Evolutionary conservation across 441 rosid genomes (phyloP).

Genomic region (Arabidopsis lyrata): DNA sequence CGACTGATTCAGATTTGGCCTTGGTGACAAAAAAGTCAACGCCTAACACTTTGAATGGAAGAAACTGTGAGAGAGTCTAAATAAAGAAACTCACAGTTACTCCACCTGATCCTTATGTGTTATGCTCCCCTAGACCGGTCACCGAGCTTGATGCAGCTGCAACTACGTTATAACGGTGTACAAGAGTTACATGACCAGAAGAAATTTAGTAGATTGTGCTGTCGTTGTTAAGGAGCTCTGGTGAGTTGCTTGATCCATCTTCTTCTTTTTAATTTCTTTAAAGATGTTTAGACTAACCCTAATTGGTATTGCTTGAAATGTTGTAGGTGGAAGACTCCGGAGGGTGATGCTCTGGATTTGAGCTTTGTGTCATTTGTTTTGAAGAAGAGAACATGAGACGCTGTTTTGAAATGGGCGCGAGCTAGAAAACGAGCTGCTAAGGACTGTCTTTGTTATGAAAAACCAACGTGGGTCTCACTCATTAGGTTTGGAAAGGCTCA

Average conservation of each 20-base stretch:
- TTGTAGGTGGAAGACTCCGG: constrained; percentile 56
- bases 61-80: too few relatives aligned
- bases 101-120: too few relatives aligned
- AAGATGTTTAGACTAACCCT: background rate
- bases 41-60: too few relatives aligned
- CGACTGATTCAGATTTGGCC: too few relatives aligned
- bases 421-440: constrained; percentile 54
- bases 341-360: constrained; percentile 50
- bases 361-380: constrained; percentile 59
- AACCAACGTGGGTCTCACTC: constrained; percentile 1
- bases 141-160: constrained; percentile 60
- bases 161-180: constrained; percentile 55
- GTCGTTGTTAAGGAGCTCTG: constrained; percentile 56
- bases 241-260: constrained; percentile 31
- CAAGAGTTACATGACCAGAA: constrained; percentile 55
- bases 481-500: constrained; percentile 58
- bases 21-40: too few relatives aligned
- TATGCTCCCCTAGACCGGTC: background rate
- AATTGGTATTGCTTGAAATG: constrained; percentile 14
- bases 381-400: constrained; percentile 53
- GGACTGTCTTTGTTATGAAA: constrained; percentile 37
- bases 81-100: too few relatives aligned
- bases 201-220: constrained; percentile 57
- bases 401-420: constrained; percentile 55
- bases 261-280: background rate